A percentile compares a stretch with the other conserved stretches of the same genome.
phyloP scores from a whole-genome alignment of 805 yeast genomes.

The Priceomyces castillae region DNA sequence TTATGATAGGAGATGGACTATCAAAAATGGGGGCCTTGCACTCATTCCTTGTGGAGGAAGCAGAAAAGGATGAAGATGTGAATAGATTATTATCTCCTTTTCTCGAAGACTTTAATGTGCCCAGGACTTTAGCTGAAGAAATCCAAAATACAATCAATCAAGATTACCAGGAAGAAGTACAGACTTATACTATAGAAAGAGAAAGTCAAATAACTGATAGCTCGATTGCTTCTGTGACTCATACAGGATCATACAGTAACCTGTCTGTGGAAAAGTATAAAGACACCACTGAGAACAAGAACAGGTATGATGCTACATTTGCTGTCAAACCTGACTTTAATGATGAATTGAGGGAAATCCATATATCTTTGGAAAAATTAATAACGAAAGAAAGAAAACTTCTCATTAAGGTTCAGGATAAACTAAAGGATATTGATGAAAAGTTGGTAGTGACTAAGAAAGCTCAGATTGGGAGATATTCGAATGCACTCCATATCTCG shows the following conservation, averaged over 20 bases:
- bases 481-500: slow-evolving; percentile 48
- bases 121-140: slow-evolving; percentile 38
- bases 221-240: neutral
- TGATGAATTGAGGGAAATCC: slow-evolving; percentile 29
- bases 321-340: slow-evolving; percentile 36
- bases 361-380: slow-evolving; percentile 28
- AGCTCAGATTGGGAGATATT: slow-evolving; percentile 27
- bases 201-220: neutral
- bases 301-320: slow-evolving; percentile 16
- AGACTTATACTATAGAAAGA: slow-evolving; percentile 4
- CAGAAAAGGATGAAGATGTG: slow-evolving; percentile 18
- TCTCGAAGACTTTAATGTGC: slow-evolving; percentile 32
- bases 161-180: slow-evolving; percentile 9
- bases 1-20: slow-evolving; percentile 32
- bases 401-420: slow-evolving; percentile 18
- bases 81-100: slow-evolving; percentile 20
- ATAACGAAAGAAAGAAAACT: slow-evolving; percentile 22
- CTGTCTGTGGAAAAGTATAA: slow-evolving; percentile 21
- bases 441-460: slow-evolving; percentile 27
- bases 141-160: slow-evolving; percentile 36
- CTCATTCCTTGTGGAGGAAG: slow-evolving; percentile 13
- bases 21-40: slow-evolving; percentile 20
- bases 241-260: slow-evolving; percentile 19
- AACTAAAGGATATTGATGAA: slow-evolving; percentile 25
- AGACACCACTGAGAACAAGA: slow-evolving; percentile 6